Evolutionary conservation across 306 rosid genomes (phyloP), one percentile per base, ranked within the genome.

Genomic region (Crataegus laevigata): DNA sequence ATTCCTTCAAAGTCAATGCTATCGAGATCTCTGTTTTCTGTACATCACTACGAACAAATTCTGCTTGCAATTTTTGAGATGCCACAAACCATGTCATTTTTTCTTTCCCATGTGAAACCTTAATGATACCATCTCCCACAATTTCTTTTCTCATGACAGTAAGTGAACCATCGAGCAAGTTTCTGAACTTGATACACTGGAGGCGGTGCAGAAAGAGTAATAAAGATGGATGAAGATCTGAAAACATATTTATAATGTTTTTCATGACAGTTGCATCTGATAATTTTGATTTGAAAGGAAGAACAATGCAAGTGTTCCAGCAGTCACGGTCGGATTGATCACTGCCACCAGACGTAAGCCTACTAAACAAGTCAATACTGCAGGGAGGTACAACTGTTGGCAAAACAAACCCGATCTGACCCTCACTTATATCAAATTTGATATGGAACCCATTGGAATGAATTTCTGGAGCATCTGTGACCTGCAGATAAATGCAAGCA

Each of bases 381-480:
- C 94, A 86, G 65, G 98, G 87, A 83, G 96, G 91, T 64, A 94
- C 79, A 29, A 82, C 62, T 63, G 98, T 86, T 54, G 98, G 98
- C 87, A 94, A 82, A 84, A 94, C 93, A 85, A 94, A 94, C 78
- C 98, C 98, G 84, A 94, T 87, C 82, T 94, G 97, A 43, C 94
- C 98, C 82, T 94, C 96, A 75, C 94, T 86, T 59, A 89, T 88
- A 81, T 91, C 98, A 86, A 94, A 94, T 89, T 94, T 94, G 77
- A 90, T 84, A 84, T 94, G 98, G 81, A 94, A 94, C 36, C 98
- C 97, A 79, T 94, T 91, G 73, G 98, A 94, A 84, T 94, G 98
- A 82, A 94, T 94, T 87, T 94, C 96, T 29, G 98, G 98, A 82
- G 93, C 90, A 87, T 94, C 96, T 40, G 98, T 91, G 76, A 94